phyloP scores from a whole-genome alignment of 352 stramenopile species.

The Phytophthora pluvialis region DNA sequence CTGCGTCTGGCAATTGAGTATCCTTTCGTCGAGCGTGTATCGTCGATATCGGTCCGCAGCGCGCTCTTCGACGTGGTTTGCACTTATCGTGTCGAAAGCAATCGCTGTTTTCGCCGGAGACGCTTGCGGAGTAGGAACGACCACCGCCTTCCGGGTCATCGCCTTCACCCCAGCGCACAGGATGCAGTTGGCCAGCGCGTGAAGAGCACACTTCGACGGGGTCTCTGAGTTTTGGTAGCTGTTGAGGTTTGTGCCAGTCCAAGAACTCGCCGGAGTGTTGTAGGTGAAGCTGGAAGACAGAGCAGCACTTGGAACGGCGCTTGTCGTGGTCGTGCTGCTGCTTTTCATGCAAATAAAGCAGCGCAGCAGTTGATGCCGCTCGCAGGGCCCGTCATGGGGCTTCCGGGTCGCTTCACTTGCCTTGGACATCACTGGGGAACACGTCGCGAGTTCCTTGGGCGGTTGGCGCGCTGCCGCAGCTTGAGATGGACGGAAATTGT shows the following conservation, averaged over 20 bases:
- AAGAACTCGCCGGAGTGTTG: not conserved
- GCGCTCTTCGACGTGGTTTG: conserved; percentile 13
- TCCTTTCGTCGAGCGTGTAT: conserved; percentile 40
- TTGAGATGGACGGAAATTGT: conserved; percentile 10
- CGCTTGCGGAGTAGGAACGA: conserved; percentile 12
- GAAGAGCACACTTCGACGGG: conserved; percentile 51
- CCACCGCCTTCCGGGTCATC: conserved; percentile 31
- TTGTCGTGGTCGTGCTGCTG: not conserved
- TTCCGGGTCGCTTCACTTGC: conserved; percentile 10
- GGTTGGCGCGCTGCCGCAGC: not conserved
- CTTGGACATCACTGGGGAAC: not conserved
- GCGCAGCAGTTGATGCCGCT: conserved; percentile 53
- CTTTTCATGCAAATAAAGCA: conserved; percentile 71
- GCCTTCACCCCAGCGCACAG: conserved; percentile 55
- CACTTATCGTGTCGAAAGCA: conserved; percentile 3
- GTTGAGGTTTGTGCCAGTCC: not conserved
- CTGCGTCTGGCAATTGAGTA: conserved; percentile 23
- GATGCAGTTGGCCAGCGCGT: conserved; percentile 76
- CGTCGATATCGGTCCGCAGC: conserved; percentile 31
- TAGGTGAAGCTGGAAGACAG: conserved; percentile 5
- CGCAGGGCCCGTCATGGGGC: conserved; percentile 38
- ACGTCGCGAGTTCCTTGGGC: not conserved
- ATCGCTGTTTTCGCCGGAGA: conserved; percentile 18
- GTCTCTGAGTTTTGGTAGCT: not conserved
- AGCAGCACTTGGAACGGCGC: not conserved